Evolutionary conservation across 148 eudicot species (phyloP), one percentile per base, ranked within the genome.

Genomic region (Spergularia bocconei): DNA sequence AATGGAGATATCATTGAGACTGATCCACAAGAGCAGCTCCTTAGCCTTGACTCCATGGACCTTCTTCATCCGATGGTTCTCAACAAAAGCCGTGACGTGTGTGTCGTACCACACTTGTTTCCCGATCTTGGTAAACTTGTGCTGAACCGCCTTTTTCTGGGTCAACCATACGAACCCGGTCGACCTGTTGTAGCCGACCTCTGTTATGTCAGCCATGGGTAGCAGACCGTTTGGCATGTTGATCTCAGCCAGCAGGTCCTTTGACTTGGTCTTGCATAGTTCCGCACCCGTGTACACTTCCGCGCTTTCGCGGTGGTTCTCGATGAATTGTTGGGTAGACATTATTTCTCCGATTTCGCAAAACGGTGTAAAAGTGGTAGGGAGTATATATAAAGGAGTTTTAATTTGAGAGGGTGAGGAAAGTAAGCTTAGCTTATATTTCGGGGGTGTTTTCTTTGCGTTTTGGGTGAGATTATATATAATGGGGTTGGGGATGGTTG

Each of bases 111-210:
- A 75, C 0, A 82, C 88, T 7, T 20, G 56, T 2, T 81, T 81
- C 2, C 83, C 76, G 77, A 88, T 87, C 55, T 58, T 71, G 1
- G 36, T 16, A 79, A 87, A 88, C 47, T 38, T 19, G 73, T 91
- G 89, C 5, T 82, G 79, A n/a, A 47, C 63, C 48, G 79, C 75
- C 67, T 83, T 85, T 79, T 82, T 91, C 74, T 86, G 91, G 73
- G 69, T 82, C 11, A 87, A 57, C 96, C 96, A 91, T 0, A 91
- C 85, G 82, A 91, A 91, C 12, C 92, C 91, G 4, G 91, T 85
- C 7, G 78, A 17, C 11, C 83, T 52, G 50, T 87, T 86, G 79
- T 79, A 69, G 1, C 96, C 96, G 3, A 87, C 80, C 57, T 90
- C 95, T 2, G 63, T 75, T 44, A 88, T 59, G 69, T 87, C 89